phyloP scores from a whole-genome alignment of 2,329 filamentous ascomycete genomes.

The Pseudocercospora vitis region DNA sequence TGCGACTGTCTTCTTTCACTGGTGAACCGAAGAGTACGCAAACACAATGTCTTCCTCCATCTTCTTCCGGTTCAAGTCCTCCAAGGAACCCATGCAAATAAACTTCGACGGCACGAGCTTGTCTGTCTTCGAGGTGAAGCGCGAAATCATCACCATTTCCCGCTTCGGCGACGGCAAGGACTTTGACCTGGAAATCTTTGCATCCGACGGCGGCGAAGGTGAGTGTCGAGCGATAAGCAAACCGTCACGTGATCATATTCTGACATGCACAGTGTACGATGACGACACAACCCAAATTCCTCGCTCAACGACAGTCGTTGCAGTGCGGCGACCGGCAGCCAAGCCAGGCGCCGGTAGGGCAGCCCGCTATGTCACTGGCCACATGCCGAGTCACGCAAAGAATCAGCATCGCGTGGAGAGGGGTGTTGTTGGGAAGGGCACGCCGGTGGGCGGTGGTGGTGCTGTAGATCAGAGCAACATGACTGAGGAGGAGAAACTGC shows the following conservation, averaged over 20 bases:
- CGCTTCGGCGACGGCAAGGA: constrained; percentile 93
- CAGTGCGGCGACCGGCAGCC: constrained; percentile 77
- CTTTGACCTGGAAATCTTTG: constrained; percentile 92
- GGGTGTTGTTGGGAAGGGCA: constrained; percentile 42
- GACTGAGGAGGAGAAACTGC: constrained; percentile 92
- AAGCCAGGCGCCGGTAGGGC: constrained; percentile 87
- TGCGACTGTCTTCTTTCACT: constrained; percentile 3
- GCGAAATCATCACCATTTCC: constrained; percentile 94
- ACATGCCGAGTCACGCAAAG: constrained; percentile 87
- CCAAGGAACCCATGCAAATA: constrained; percentile 90
- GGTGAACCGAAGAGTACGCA: constrained; percentile 13
- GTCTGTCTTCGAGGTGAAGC: constrained; percentile 97
- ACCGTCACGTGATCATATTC: constrained; percentile 16
- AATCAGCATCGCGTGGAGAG: constrained; percentile 72
- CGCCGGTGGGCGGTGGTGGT: constrained; percentile 29
- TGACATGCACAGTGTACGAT: constrained; percentile 71
- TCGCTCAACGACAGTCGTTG: constrained; percentile 89
- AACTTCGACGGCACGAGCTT: constrained; percentile 97
- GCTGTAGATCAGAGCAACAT: constrained; percentile 70
- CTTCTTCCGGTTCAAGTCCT: constrained; percentile 99
- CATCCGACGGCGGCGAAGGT: constrained; percentile 90
- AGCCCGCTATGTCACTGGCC: constrained; percentile 92
- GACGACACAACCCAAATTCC: constrained; percentile 98
- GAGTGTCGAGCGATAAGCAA: constrained; percentile 40
- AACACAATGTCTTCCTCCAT: constrained; percentile 90